phyloP scores from a whole-genome alignment of 2,329 filamentous ascomycete genomes.

The Zopfia rhizophila region DNA sequence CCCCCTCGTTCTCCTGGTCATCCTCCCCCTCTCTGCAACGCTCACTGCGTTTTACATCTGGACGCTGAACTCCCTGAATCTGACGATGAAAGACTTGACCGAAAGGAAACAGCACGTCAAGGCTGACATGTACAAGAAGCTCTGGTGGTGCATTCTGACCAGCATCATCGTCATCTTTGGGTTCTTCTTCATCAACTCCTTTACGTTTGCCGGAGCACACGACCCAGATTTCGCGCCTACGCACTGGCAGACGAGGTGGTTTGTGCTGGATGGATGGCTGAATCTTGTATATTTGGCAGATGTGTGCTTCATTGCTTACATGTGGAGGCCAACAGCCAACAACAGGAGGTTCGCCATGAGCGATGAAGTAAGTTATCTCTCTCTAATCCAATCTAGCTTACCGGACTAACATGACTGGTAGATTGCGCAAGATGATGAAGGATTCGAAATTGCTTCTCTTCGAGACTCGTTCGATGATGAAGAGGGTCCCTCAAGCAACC shows the following conservation, averaged over 20 bases:
- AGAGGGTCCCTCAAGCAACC: constrained; percentile 56
- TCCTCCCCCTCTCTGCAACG: constrained; percentile 89
- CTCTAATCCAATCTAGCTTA: background rate
- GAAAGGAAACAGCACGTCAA: constrained; percentile 95
- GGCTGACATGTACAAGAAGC: constrained; percentile 94
- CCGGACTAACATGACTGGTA: constrained; percentile 50
- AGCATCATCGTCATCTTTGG: constrained; percentile 96
- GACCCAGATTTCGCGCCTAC: constrained; percentile 92
- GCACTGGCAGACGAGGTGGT: constrained; percentile 98
- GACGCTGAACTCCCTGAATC: constrained; percentile 94
- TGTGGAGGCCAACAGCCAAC: constrained; percentile 96
- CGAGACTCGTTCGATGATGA: constrained; percentile 77
- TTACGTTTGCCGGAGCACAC: constrained; percentile 86
- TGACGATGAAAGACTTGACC: constrained; percentile 94
- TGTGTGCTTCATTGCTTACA: constrained; percentile 90
- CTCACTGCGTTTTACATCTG: constrained; percentile 98
- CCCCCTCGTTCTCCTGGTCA: constrained; percentile 89
- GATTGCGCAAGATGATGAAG: constrained; percentile 97
- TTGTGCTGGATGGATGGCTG: constrained; percentile 95
- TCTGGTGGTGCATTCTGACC: constrained; percentile 96
- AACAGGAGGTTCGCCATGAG: constrained; percentile 98
- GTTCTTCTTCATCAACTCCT: constrained; percentile 99
- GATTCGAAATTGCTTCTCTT: constrained; percentile 95
- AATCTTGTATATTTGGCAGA: constrained; percentile 96
- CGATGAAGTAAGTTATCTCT: constrained; percentile 74